Base-by-base conservation (phyloP, 2,329 filamentous ascomycete species). In the Exophiala bonariae region DNA sequence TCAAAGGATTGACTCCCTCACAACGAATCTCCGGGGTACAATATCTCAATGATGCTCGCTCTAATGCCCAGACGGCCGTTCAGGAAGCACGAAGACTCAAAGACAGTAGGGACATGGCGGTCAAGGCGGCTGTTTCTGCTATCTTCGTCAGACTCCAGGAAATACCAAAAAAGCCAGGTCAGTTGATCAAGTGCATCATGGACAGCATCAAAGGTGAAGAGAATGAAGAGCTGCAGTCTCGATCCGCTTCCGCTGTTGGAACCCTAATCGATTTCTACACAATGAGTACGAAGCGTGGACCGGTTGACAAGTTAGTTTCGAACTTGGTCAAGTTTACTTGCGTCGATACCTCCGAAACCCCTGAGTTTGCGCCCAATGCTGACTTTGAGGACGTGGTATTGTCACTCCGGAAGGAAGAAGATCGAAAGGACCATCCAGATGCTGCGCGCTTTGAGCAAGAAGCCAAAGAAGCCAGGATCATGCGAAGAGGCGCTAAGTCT, bases 311-410 rank as follows among this genome's bases (percentile, higher is more conserved):
- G 71, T 87, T 99, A 11, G 91, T 97, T 20, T 85, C 88, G 37
- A 99, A 99, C 63, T 70, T 99, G 42, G 89, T 95, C 71, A 97
- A 96, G 63, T 99, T 96, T 69, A 96, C 90, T 55, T 99, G 93
- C 63, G 89, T 96, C 61, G 93, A 99, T 65, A 95, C 95, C 1
- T 92, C 93, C 0, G 95, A 99, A 67, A 99, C 95, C 0, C 93
- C 93, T 0, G 93, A 97, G 62, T 97, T 97, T 65, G 82, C 85
- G 3, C 85, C 87, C 20, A 93, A 97, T 61, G 87, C 86, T 2
- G 67, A 76, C 34, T 85, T 95, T 61, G 87, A 85, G 36, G 83
- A 84, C 55, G 85, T 86, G 11, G 93, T 99, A 46, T 72, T 99
- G 13, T 97, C 93, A 0, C 83, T 99, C 67, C 89, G 92, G 59